Base-by-base conservation (phyloP, 257 asterid genomes). In the Perilla frutescens region DNA sequence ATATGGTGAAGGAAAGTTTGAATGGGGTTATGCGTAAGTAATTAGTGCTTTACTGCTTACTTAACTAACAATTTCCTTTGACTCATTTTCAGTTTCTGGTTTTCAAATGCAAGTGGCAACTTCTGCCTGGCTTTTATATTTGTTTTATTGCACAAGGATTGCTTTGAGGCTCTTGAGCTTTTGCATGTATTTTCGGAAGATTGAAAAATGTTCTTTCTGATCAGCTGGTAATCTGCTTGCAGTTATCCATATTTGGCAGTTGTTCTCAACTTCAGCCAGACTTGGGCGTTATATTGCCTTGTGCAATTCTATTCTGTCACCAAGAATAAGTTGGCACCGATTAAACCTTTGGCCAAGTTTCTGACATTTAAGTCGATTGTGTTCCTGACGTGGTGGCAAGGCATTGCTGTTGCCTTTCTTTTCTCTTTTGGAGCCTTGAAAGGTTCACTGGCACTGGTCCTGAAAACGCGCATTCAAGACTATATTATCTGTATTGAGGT, bases 381-480 rank as follows among this genome's bases (percentile, higher is more conserved):
- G 61, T 94, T 94, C 85, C 74, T 91, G 80, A 94, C 99, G 29
- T 94, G 99, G 99, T 94, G 98, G 99, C 98, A 94, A 91, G 99
- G 99, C 61, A 64, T 91, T 62, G 92, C 87, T 44, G 92, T 94
- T 79, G 98, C 99, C 13, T 94, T 91, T 77, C 96, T 95, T 60
- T 86, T 92, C 77, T 90, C 98, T 15, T 79, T 92, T 69, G 99
- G 99, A 79, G 91, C 98, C 63, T 84, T 95, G 75, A 81, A 85
- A 81, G 99, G 99, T 54, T 80, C 91, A 20, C 76, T 95, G 81
- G 98, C 93, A 0, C 86, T 84, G 82, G 91, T 84, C 59, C 65
- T 95, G 83, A 87, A 91, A 82, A 79, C 96, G 67, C 89, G 96
- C 58, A 88, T 94, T 77, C 98, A 91, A 76, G 98, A 94, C 79